Evolutionary conservation across 2,329 filamentous ascomycete species (phyloP), one percentile per base, ranked within the genome.

Genomic region (Cadophora sp.): DNA sequence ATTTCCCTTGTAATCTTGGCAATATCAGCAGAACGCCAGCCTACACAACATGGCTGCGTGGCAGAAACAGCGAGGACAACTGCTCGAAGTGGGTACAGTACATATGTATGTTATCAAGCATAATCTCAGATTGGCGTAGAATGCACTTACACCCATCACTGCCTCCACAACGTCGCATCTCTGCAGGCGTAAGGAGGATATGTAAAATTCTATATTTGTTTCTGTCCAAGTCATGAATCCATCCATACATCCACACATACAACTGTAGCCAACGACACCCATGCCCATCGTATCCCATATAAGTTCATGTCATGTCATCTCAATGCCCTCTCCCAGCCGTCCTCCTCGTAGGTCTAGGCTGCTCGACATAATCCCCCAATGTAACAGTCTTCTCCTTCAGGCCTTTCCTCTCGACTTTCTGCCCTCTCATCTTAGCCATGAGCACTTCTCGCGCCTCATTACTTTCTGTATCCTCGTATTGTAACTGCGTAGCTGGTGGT

Each of bases 401-500:
- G 3, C 72, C 70, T 66, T 64, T 70, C 60, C 61, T 68, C 27
- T 71, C 69, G 20, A 74, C 30, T 39, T 70, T 74, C 59, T 76
- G 73, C 1, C 76, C 76, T 33, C 67, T 70, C 74, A 78, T 75
- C 45, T 72, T 73, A 16, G 76, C 76, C 68, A 74, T 71, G 1
- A 76, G 70, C 18, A 68, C 64, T 50, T 76, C 70, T 30, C 72
- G 69, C 24, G 73, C 71, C 30, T 73, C 73, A 8, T 71, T 71
- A 30, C 73, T 73, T 24, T 76, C 76, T 4, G 71, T 69, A 68
- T 78, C 76, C n/a, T 74, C 69, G 47, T 77, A 78, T 39, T 73
- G 70, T 24, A 78, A 20, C 55, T 78, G 76, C 14, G 76, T 78
- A 24, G 68, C 64, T 22, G 73, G 68, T 4, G 71, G 72, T 50